Conservation (phyloP, 192 early-diverging fungal species). For the Paraglomus brasilianum region DNA sequence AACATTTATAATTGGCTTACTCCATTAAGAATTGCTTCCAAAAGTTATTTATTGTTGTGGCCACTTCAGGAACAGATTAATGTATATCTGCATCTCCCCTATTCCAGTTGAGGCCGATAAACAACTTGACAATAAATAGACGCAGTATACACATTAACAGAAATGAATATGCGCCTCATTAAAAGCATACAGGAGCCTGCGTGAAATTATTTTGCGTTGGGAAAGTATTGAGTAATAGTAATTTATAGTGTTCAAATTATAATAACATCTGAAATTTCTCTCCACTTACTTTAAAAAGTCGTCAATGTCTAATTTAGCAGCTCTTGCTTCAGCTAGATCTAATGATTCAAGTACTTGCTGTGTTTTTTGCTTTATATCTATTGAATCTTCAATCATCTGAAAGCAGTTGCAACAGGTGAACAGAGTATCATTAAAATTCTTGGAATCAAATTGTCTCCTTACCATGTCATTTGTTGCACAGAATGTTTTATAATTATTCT, state of each 20-base stretch:
- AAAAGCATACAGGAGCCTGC: conserved; percentile 81
- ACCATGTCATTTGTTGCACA: conserved; percentile 78
- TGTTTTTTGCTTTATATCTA: conserved; percentile 85
- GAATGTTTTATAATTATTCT: conserved; percentile 95
- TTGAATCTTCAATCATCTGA: conserved; percentile 73
- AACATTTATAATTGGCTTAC: too few species aligned
- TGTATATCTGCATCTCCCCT: too few species aligned
- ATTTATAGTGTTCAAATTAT: conserved; percentile 20
- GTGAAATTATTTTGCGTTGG: conserved; percentile 3
- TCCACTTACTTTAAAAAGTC: conserved; percentile 88
- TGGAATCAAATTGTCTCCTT: conserved; percentile 25
- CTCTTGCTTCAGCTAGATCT: conserved; percentile 72
- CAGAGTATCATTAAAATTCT: not conserved
- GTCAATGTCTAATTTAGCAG: conserved; percentile 90
- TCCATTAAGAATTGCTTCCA: too few species aligned
- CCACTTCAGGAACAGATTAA: too few species aligned
- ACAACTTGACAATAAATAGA: too few species aligned
- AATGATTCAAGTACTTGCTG: conserved; percentile 68
- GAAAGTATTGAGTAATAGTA: conserved; percentile 7
- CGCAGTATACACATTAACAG: too few species aligned
- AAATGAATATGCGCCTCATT: conserved; percentile 92
- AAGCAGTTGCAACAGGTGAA: not conserved
- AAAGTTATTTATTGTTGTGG: too few species aligned
- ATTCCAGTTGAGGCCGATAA: too few species aligned
- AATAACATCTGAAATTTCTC: not conserved